Conservation (phyloP, 768 basidiomycete species). For the Dacryopinax primogenitus region DNA sequence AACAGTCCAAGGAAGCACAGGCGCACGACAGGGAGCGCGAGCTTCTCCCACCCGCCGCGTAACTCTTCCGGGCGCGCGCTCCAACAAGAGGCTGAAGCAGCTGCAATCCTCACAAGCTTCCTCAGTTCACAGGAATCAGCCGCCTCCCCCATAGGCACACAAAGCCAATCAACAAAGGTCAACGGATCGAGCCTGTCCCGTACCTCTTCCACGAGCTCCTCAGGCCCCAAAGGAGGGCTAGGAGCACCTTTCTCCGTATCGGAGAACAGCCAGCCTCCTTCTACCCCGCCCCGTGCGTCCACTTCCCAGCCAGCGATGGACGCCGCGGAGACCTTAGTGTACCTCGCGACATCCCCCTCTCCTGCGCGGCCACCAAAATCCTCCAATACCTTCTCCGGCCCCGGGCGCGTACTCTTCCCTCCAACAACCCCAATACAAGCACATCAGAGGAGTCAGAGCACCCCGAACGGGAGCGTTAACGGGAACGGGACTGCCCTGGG, state of each 20-base stretch:
- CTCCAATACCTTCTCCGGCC: not conserved
- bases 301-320: constrained; percentile 1
- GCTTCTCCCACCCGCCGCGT: constrained; percentile 4
- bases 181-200: not conserved
- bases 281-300: not conserved
- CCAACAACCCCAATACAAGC: not conserved
- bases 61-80: not conserved
- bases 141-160: not conserved
- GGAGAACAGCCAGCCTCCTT: not conserved
- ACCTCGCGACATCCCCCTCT: not conserved
- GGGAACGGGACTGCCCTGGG: not conserved
- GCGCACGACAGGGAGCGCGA: not conserved
- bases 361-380: not conserved
- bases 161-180: not conserved
- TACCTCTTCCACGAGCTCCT: not conserved
- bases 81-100: not conserved
- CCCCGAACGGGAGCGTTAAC: not conserved
- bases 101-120: constrained; percentile 3
- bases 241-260: not conserved
- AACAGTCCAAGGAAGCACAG: not conserved
- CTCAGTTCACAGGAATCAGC: not conserved
- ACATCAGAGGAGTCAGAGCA: not conserved
- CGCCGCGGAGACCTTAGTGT: constrained; percentile 2
- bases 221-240: not conserved
- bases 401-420: not conserved